Evolutionary conservation across 345 rosid genomes (phyloP).

Genomic region (Erucastrum elatum): DNA sequence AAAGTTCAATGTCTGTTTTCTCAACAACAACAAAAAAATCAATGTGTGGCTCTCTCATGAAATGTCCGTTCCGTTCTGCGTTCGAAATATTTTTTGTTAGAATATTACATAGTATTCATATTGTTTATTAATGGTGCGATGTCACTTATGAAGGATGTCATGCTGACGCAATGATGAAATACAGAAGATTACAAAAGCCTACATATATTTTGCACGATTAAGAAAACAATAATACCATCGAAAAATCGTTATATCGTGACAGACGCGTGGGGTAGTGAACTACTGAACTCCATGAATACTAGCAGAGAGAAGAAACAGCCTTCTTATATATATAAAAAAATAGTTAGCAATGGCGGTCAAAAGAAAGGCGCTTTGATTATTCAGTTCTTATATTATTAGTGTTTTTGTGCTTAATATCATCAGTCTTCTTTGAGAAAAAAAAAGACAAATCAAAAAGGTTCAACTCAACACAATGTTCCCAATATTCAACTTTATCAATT

Average conservation of each 20-base stretch:
- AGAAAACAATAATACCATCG: conserved; percentile 21
- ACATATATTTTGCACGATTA: conserved; percentile 18
- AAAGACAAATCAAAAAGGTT: neutral
- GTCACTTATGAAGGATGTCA: conserved; percentile 28
- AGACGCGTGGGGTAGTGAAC: conserved; percentile 31
- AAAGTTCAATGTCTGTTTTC: neutral
- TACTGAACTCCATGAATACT: conserved; percentile 14
- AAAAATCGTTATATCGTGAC: conserved; percentile 27
- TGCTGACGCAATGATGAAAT: conserved; percentile 28
- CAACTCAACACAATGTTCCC: neutral
- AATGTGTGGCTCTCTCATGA: neutral
- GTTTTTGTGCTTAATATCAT: neutral
- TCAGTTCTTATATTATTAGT: neutral
- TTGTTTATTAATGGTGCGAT: neutral
- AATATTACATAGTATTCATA: conserved; percentile 1
- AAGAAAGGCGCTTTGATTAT: conserved; percentile 12
- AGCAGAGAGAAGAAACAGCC: neutral
- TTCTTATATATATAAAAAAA: neutral
- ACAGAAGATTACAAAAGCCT: conserved; percentile 10
- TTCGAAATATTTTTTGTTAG: neutral
- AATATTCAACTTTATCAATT: neutral
- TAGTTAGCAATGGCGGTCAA: conserved; percentile 22
- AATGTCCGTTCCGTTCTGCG: neutral
- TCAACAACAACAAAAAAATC: no score
- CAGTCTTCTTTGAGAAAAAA: neutral